A percentile compares a stretch with the other conserved stretches of the same genome.
phyloP scores from a whole-genome alignment of 2,329 filamentous ascomycete genomes.

The Periconia sp. region DNA sequence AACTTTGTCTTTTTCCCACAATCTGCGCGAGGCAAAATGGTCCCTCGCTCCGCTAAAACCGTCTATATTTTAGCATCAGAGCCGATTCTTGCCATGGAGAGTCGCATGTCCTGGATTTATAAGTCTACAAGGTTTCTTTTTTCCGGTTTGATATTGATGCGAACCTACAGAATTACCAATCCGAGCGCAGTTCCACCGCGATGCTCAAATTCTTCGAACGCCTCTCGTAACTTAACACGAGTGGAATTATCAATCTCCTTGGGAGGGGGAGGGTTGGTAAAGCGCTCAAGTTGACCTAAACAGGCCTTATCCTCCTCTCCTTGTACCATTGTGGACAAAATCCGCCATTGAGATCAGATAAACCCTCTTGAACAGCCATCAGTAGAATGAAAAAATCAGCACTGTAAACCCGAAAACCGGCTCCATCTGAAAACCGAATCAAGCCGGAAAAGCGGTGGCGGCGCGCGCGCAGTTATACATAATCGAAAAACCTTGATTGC shows the following conservation, averaged over 20 bases:
- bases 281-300: conserved; percentile 1
- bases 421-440: no score
- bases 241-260: neutral
- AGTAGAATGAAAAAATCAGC: no score
- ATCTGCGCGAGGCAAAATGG: neutral
- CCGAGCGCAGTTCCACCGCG: neutral
- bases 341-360: no score
- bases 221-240: conserved; percentile 2
- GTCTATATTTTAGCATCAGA: neutral
- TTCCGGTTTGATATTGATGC: neutral
- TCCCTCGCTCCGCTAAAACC: neutral
- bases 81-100: neutral
- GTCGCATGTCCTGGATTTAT: neutral
- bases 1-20: neutral
- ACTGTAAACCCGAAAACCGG: no score
- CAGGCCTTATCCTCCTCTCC: conserved; percentile 1
- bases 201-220: conserved; percentile 6
- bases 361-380: no score
- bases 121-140: neutral
- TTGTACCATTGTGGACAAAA: neutral
- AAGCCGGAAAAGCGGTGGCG: no score
- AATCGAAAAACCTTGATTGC: no score
- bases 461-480: no score
- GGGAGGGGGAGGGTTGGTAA: neutral
- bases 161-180: conserved; percentile 2